phyloP scores from a whole-genome alignment of 73 alveolate species.

The Paramecium octaurelia region DNA sequence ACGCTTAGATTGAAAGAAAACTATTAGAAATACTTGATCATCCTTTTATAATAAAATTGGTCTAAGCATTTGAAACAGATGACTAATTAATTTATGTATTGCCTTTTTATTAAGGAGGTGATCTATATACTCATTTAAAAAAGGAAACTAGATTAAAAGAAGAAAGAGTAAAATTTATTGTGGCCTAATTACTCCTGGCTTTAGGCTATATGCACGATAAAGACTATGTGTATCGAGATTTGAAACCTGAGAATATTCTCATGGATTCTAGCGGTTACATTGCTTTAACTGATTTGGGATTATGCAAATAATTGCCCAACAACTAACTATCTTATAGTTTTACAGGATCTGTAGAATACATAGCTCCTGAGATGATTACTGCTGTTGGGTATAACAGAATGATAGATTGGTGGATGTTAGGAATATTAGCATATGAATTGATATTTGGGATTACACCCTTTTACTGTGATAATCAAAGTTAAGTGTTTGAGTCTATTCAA shows the following conservation, averaged over 20 bases:
- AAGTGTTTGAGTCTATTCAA: constrained; percentile 87
- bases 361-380: constrained; percentile 94
- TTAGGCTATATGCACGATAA: constrained; percentile 85
- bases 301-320: constrained; percentile 81
- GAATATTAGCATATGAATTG: constrained; percentile 90
- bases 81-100: constrained; percentile 87
- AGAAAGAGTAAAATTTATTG: constrained; percentile 83
- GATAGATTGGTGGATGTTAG: constrained; percentile 98
- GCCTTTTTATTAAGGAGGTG: constrained; percentile 94
- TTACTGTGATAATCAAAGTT: constrained; percentile 81
- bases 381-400: constrained; percentile 88
- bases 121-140: constrained; percentile 84
- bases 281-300: constrained; percentile 92
- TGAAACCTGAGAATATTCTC: constrained; percentile 93
- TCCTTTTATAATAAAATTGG: constrained; percentile 86
- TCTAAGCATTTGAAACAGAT: constrained; percentile 87
- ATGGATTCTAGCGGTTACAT: constrained; percentile 73
- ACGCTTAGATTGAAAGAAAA: constrained; percentile 84
- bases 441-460: constrained; percentile 95
- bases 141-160: constrained; percentile 81
- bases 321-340: constrained; percentile 80
- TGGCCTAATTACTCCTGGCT: constrained; percentile 84
- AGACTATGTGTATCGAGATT: constrained; percentile 89
- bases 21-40: constrained; percentile 81
- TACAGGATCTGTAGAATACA: constrained; percentile 96